Evolutionary conservation across 352 stramenopile genomes (phyloP).

Genomic region (Discostella stelligera): DNA sequence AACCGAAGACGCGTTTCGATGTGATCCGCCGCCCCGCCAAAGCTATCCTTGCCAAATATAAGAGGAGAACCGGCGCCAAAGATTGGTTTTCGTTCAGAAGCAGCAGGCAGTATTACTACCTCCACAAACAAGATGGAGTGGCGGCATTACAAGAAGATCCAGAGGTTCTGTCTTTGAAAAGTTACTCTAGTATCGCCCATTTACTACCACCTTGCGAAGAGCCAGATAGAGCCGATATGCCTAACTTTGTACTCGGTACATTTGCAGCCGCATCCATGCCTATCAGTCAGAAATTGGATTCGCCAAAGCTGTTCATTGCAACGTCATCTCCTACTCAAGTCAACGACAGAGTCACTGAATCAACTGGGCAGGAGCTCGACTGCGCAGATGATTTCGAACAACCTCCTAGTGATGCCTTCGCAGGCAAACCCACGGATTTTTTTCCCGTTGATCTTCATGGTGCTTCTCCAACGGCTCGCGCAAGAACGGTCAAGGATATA

Average conservation of each 20-base stretch:
- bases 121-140: conserved; percentile 14
- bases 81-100: conserved; percentile 26
- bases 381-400: not conserved
- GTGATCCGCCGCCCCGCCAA: conserved; percentile 19
- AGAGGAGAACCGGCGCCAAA: conserved; percentile 23
- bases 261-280: conserved; percentile 13
- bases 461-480: not conserved
- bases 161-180: conserved; percentile 41
- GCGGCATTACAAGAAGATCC: conserved; percentile 33
- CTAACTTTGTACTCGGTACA: conserved; percentile 15
- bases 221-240: conserved; percentile 1
- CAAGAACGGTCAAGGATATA: not conserved
- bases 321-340: not conserved
- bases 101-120: conserved; percentile 27
- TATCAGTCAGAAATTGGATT: not conserved
- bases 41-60: conserved; percentile 6
- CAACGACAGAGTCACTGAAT: not conserved
- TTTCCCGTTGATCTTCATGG: not conserved
- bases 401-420: not conserved
- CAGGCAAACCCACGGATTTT: not conserved
- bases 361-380: not conserved
- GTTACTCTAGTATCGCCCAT: conserved; percentile 32
- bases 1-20: not conserved
- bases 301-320: not conserved
- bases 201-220: conserved; percentile 11